Evolutionary conservation across 2,329 filamentous ascomycete species (phyloP), one percentile per base, ranked within the genome.

Genomic region (Aspergillus jensenii): DNA sequence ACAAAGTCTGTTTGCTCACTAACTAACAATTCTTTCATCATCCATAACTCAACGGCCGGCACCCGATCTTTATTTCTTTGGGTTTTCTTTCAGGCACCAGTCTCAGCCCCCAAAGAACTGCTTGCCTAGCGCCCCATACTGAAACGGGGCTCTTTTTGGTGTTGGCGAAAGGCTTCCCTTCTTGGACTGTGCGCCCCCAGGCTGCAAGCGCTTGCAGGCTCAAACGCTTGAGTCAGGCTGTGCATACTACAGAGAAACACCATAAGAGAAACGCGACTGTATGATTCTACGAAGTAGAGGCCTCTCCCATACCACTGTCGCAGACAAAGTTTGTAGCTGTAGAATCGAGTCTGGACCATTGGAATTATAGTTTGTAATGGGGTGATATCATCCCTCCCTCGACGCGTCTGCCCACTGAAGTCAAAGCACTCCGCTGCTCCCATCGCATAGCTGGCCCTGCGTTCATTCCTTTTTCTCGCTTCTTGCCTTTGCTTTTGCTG

Each of bases 11-110:
- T 33, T n/a, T 12, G 43, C 7, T 7, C 8, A 17, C 21, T 21
- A 21, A 21, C 21, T 21, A 21, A 4, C 21, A 21, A 21, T 3
- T 15, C n/a, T 35, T 19, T 48, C 19, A 35, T 39, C 19, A 19
- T 50, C 21, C 17, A 9, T 48, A 27, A 17, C 21, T 31, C 27
- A 37, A 19, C 40, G 25, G 15, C 41, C 19, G 12, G 43, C 43
- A 35, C 35, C 33, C n/a, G 33, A 21, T 41, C 15, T 47, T 54
- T 21, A 44, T 43, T 52, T 52, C 27, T 9, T 14, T 46, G 23
- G 44, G 4, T 11, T 7, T 37, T 48, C 52, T 48, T 41, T 40
- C 52, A 54, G 52, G 52, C 52, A 41, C 52, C 52, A 54, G 52
- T 31, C 15, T 25, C 52, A 40, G 11, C n/a, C 33, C n/a, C 23